A percentile compares a stretch with the other conserved stretches of the same genome.
phyloP scores from a whole-genome alignment of 2,329 filamentous ascomycete genomes.

The Neopestalotiopsis sp. region DNA sequence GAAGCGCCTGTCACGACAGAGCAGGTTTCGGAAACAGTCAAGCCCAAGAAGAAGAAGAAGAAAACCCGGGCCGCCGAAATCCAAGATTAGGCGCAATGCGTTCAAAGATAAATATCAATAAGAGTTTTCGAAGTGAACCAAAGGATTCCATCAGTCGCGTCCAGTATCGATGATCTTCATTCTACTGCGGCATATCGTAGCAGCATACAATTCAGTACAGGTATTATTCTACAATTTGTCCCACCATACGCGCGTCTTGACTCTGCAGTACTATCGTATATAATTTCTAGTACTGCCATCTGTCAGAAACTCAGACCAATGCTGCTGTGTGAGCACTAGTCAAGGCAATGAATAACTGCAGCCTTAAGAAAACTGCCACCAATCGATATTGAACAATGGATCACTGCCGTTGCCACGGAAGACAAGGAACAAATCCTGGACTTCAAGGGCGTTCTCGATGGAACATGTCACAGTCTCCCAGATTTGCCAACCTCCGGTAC shows the following conservation, averaged over 20 bases:
- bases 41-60: constrained; percentile 56
- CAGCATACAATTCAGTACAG: too few relatives aligned
- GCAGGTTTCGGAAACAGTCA: constrained; percentile 29
- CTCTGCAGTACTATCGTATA: too few relatives aligned
- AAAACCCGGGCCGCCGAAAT: constrained; percentile 42
- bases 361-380: constrained; percentile 30
- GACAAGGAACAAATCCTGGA: constrained; percentile 28
- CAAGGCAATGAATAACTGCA: not conserved
- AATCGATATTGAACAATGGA: constrained; percentile 31
- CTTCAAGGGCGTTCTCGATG: constrained; percentile 26
- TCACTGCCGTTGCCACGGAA: constrained; percentile 26
- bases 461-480: constrained; percentile 28
- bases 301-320: too few relatives aligned
- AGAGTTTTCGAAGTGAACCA: too few relatives aligned
- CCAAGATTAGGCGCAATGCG: constrained; percentile 23
- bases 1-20: not conserved
- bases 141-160: too few relatives aligned
- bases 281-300: too few relatives aligned
- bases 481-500: constrained; percentile 33
- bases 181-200: too few relatives aligned
- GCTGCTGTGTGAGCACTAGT: not conserved
- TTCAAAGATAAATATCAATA: not conserved
- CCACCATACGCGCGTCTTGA: too few relatives aligned
- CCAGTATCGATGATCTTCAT: too few relatives aligned
- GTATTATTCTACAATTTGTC: too few relatives aligned